phyloP scores from a whole-genome alignment of 805 yeast species.

The Soucietia sequanensis region DNA sequence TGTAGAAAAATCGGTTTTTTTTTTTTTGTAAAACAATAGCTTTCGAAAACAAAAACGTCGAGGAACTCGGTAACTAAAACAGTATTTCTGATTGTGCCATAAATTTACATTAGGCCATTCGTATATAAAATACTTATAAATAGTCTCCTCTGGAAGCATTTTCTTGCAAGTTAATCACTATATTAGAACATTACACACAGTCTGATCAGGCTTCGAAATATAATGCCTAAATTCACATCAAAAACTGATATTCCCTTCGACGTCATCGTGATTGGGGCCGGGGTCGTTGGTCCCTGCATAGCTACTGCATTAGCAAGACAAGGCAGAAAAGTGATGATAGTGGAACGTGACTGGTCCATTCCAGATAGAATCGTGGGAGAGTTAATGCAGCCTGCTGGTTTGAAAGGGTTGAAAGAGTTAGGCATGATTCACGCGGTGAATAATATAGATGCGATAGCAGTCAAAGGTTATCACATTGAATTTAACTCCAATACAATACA shows the following conservation, averaged over 20 bases:
- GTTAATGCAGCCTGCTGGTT: conserved; percentile 95
- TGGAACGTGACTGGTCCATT: conserved; percentile 86
- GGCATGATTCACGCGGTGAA: conserved; percentile 80
- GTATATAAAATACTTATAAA: too few species aligned
- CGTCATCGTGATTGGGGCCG: conserved; percentile 95
- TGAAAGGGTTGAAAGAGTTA: conserved; percentile 73
- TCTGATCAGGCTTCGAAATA: too few species aligned
- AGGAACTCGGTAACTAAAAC: too few species aligned
- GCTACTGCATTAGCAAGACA: conserved; percentile 89
- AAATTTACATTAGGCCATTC: too few species aligned
- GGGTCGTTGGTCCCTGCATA: conserved; percentile 91
- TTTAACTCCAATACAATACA: conserved; percentile 56
- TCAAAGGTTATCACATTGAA: conserved; percentile 78
- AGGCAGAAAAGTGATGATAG: conserved; percentile 75
- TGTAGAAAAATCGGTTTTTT: too few species aligned
- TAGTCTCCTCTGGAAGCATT: too few species aligned
- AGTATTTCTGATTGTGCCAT: too few species aligned
- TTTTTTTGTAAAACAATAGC: too few species aligned
- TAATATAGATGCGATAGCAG: conserved; percentile 73
- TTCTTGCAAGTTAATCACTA: too few species aligned
- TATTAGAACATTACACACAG: too few species aligned
- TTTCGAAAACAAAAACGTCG: too few species aligned
- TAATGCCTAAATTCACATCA: too few species aligned
- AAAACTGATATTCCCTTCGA: conserved; percentile 50
- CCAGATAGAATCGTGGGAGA: conserved; percentile 99